Base-by-base conservation (phyloP, 495 filamentous ascomycete species). In the Hypoxylon fuscum region DNA sequence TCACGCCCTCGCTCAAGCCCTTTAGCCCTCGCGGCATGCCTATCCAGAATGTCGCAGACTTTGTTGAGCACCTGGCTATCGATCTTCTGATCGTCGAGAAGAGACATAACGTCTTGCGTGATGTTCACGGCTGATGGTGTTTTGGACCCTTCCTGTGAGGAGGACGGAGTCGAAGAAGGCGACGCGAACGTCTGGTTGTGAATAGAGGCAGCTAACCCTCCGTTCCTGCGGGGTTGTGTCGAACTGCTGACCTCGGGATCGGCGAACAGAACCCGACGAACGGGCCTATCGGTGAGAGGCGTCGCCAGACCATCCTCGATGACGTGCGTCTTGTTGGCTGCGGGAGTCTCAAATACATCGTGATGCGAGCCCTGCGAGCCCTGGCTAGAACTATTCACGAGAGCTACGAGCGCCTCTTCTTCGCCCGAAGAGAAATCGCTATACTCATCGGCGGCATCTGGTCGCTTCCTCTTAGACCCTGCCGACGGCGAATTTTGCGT, bases 1-100 rank as follows among this genome's bases (percentile, higher is more conserved):
- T 93, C 89, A 4, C 90, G 72, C 0, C 86, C 88, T 2, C 79
- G 79, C 22, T 79, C 76, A 15, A 90, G 78, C 1, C 89, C 89
- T 57, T 76, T 78, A 6, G 72, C 77, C 34, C 77, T 79, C 47
- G 85, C 68, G 9, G 85, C 83, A 59, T 89, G 81, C 32, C 71
- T 77, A 29, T 85, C 81, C 14, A 92, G 74, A 2, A 84, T 63
- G 18, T 66, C 61, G 2, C 76, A 75, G 1, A 89, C 47, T 21
- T 74, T 77, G 7, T 77, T 71, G 10, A 64, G 75, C 5, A 78
- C 76, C 15, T 70, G 41, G 3, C 71, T 51, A 9, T 79, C 71
- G 15, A 87, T 76, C 10, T 75, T 53, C 55, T 83, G 72, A 14
- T 70, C 72, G 7, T 83, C 74, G 9, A 92, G 77, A 0, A 87